These are phyloP conservation scores for Coffea humblotiana DNA, from an alignment of 305 asterid species.

Conservation along the genomic window DNA sequence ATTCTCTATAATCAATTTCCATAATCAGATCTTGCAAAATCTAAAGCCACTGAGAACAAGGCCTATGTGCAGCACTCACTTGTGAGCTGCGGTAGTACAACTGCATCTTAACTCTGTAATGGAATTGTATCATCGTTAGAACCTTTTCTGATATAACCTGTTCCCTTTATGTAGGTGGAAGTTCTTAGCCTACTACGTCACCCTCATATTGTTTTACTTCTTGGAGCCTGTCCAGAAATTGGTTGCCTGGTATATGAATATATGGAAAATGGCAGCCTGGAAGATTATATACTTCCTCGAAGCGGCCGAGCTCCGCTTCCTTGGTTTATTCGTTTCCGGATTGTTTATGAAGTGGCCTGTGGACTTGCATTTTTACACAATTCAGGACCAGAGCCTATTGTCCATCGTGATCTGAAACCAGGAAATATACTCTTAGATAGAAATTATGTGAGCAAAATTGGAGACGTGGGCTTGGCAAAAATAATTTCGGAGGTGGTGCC, in stretches of 20 bases:
- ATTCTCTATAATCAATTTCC: no score
- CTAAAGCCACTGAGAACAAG: no score
- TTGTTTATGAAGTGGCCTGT: constrained; percentile 81
- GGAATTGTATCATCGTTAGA: not conserved
- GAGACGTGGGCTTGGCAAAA: constrained; percentile 89
- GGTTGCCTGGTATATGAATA: constrained; percentile 80
- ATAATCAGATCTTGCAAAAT: no score
- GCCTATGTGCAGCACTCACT: not conserved
- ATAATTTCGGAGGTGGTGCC: constrained; percentile 62
- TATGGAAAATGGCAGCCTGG: constrained; percentile 85
- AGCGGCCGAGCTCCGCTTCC: constrained; percentile 55
- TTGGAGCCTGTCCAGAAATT: constrained; percentile 90
- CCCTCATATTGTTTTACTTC: constrained; percentile 69
- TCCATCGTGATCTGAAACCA: constrained; percentile 89
- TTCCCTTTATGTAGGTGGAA: constrained; percentile 54
- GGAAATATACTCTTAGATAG: constrained; percentile 80
- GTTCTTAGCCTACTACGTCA: constrained; percentile 80
- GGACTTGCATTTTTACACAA: constrained; percentile 89
- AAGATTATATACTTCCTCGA: constrained; percentile 50
- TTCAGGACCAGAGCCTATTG: constrained; percentile 73
- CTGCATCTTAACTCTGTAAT: not conserved
- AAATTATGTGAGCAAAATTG: constrained; percentile 65
- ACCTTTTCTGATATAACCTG: not conserved
- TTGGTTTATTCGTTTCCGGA: constrained; percentile 72
- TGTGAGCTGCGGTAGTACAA: not conserved